Evolutionary conservation across 2,329 filamentous ascomycete species (phyloP).

Genomic region (Aspergillus pseudotamarii): DNA sequence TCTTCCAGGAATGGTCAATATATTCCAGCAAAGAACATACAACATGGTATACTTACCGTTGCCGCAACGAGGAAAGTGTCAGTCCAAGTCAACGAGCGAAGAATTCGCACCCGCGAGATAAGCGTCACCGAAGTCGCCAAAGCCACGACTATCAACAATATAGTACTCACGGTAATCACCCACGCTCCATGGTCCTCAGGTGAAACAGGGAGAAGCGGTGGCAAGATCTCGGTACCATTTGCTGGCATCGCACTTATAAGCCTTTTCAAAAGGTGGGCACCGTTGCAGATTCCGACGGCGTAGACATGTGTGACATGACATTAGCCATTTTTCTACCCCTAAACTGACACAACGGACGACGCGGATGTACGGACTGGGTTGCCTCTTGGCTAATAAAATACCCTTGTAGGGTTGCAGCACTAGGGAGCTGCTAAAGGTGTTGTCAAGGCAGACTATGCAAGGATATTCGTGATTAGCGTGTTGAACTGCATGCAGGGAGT

Average conservation of each 20-base stretch:
- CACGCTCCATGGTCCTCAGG: background rate
- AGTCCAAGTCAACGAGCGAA: background rate
- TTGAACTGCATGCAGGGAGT: background rate
- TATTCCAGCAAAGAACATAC: too few relatives aligned
- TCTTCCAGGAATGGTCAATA: background rate
- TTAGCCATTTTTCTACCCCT: background rate
- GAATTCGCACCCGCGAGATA: slow-evolving; percentile 3
- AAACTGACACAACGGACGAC: background rate
- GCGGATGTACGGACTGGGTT: background rate
- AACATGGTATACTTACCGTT: background rate
- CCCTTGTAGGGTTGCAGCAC: background rate
- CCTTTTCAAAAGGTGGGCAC: background rate
- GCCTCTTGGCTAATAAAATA: background rate
- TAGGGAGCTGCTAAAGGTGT: background rate
- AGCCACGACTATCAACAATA: background rate
- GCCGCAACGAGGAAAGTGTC: background rate
- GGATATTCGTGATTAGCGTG: background rate
- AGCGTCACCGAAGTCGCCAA: background rate
- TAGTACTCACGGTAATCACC: background rate
- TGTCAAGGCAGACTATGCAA: background rate
- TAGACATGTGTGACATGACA: background rate
- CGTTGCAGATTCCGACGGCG: background rate
- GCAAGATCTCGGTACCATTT: background rate
- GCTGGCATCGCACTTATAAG: background rate
- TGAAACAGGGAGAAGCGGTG: slow-evolving; percentile 2